Base-by-base conservation (phyloP, 805 yeast species). In the Zygotorulaspora danielsina region DNA sequence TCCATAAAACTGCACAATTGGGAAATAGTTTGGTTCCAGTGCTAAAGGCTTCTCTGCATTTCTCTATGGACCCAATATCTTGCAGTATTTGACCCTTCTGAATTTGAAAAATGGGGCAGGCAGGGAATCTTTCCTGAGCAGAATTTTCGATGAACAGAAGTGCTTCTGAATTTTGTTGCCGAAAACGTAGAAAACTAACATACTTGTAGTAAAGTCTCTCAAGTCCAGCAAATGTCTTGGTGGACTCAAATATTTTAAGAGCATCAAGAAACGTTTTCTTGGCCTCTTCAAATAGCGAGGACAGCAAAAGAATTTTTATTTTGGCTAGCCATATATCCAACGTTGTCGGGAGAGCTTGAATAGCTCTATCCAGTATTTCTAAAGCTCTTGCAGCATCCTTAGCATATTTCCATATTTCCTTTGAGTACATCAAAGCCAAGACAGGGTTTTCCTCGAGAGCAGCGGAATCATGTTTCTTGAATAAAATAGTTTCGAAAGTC, bases 301-400 rank as follows among this genome's bases (percentile, higher is more conserved):
- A 61, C 16, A 68, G 68, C 12, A 66, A 63, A 40, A 84, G 84
- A 22, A 87, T 60, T 47, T 84, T 81, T 17, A 82, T 67, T n/a
- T 80, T 70, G 0, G 90, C 90, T 35, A 81, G 64, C 85, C 87
- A 81, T 7, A 86, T 55, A 17, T 72, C 75, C 44, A 76, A 80
- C 44, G 65, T 68, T 0, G 59, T 47, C 1, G 81, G 74, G 6
- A 73, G 60, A 2, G 49, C 38, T 4, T 63, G 53, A 30, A 73
- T 55, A 0, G 83, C 82, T 10, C 67, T 62, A 2, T 64, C 54
- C 5, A 88, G 61, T 3, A 84, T 73, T 1, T 54, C 49, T 37
- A 79, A 64, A 0, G 95, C 83, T 3, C 66, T 72, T 1, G 55
- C 62, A 1, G 72, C 50, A 48, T 82, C 77, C 1, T 65, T 54